Percentiles rank a stretch among this genome's conserved stretches.
These are phyloP conservation scores for Castanospermum australe DNA, from an alignment of 306 rosid genomes.

Conservation along the genomic window DNA sequence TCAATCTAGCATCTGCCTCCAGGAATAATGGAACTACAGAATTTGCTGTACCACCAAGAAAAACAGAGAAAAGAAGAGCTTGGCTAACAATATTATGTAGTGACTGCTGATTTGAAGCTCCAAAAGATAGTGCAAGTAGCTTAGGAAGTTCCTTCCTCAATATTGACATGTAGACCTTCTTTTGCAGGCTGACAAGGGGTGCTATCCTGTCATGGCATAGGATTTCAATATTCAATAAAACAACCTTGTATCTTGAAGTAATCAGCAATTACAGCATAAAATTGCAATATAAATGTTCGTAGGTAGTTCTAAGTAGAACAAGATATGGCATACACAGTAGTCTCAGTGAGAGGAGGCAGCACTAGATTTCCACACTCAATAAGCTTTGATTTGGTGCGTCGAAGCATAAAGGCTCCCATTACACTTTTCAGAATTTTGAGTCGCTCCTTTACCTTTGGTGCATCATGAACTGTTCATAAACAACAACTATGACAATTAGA, in stretches of 20 bases:
- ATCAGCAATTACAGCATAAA: neutral
- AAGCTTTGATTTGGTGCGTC: slow-evolving; percentile 87
- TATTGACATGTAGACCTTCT: slow-evolving; percentile 82
- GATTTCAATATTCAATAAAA: slow-evolving; percentile 17
- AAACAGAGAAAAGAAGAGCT: neutral
- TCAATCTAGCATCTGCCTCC: slow-evolving; percentile 14
- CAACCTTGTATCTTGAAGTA: slow-evolving; percentile 5
- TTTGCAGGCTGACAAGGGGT: slow-evolving; percentile 75
- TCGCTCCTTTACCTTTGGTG: slow-evolving; percentile 45
- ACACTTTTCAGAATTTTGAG: slow-evolving; percentile 62
- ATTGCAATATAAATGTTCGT: neutral
- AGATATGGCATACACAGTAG: slow-evolving; percentile 63
- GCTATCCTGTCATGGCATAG: slow-evolving; percentile 61
- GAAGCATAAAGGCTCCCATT: slow-evolving; percentile 80
- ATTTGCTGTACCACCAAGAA: neutral
- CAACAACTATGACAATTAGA: slow-evolving; percentile 27
- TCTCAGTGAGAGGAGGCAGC: slow-evolving; percentile 85
- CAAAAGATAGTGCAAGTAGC: slow-evolving; percentile 69
- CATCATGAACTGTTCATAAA: slow-evolving; percentile 52
- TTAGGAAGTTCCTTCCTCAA: slow-evolving; percentile 86
- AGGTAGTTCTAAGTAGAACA: neutral
- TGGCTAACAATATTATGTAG: slow-evolving; percentile 80
- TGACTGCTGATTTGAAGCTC: slow-evolving; percentile 75
- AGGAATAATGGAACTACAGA: slow-evolving; percentile 23
- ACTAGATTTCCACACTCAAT: slow-evolving; percentile 71